Evolutionary conservation across 139 green algal genomes (phyloP), one percentile per base, ranked within the genome.

Genomic region (Diplosphaera chodatii): DNA sequence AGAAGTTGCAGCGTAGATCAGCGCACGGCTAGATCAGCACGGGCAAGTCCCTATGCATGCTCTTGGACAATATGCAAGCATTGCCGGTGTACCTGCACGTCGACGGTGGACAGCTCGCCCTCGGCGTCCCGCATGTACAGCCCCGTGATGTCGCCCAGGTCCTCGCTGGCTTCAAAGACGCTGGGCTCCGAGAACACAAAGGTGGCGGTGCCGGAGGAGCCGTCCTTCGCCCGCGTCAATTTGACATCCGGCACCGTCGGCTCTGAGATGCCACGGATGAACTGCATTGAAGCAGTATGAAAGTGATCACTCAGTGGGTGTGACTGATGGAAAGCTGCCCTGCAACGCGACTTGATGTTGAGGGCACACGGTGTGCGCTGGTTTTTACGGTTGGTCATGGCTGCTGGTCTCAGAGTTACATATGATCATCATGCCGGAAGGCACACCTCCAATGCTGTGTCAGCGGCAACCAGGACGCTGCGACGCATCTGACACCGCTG

Each of bases 61-160:
- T n/a, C n/a, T n/a, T n/a, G n/a, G n/a, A n/a, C n/a, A n/a, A n/a
- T n/a, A n/a, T n/a, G n/a, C n/a, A n/a, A n/a, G n/a, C n/a, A n/a
- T n/a, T n/a, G n/a, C n/a, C n/a, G n/a, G 37, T 10, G 8, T 25
- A 40, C 67, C 10, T 75, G 92, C 25, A 99, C 95, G 32, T 99
- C 95, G 27, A 96, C 92, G 15, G 95, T 97, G 22, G 77, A 73
- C 30, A 98, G 74, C 4, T 41, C 76, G 78, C 91, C 90, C 81
- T 99, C 95, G 33, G 98, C 92, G 71, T 99, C 95, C 32, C 90
- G 78, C 85, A 99, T 86, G 83, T 96, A 99, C 64, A 99, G 80
- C 6, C 95, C 64, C 18, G 93, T 98, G 75, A 98, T 97, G 29
- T 97, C 93, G 2, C 92, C 92, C 66, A 91, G 76, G 66, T 97